Evolutionary conservation across 371 early-diverging fungal genomes (phyloP).

Genomic region (Mucor circinelloides): DNA sequence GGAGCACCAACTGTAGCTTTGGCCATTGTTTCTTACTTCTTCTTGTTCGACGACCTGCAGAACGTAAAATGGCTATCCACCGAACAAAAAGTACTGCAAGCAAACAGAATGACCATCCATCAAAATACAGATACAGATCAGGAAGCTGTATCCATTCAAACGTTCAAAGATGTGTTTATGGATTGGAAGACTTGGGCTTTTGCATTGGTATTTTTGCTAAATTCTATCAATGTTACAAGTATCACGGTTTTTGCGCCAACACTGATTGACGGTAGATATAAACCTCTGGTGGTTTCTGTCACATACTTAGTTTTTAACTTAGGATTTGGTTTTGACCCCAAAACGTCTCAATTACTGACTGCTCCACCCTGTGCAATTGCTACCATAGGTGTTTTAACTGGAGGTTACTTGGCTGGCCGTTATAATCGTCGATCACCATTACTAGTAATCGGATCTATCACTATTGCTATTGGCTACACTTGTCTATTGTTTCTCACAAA

Average conservation of each 20-base stretch:
- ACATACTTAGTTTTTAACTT: conserved; percentile 52
- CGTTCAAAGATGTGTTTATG: conserved; percentile 42
- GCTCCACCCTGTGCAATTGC: conserved; percentile 33
- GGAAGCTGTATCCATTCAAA: conserved; percentile 36
- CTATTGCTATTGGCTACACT: conserved; percentile 25
- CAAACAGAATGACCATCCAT: conserved; percentile 8
- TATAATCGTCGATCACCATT: conserved; percentile 27
- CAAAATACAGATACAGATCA: conserved; percentile 3
- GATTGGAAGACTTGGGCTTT: conserved; percentile 42
- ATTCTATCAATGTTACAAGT: conserved; percentile 24
- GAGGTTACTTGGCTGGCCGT: conserved; percentile 29
- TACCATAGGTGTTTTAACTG: conserved; percentile 23
- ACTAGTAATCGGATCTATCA: conserved; percentile 23
- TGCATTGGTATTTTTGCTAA: conserved; percentile 20
- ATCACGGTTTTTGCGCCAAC: conserved; percentile 28
- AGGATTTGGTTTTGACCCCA: conserved; percentile 34
- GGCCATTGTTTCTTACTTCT: conserved; percentile 23
- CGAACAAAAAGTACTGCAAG: conserved; percentile 33
- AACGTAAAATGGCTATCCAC: conserved; percentile 32
- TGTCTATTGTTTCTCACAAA: conserved; percentile 19
- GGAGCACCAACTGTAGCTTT: conserved; percentile 29
- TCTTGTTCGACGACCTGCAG: conserved; percentile 29
- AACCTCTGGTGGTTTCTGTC: conserved; percentile 25
- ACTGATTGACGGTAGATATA: conserved; percentile 25
- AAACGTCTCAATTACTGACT: conserved; percentile 31